Base-by-base conservation (phyloP, 1,139 yeast genomes). In the Diutina ranongensis region DNA sequence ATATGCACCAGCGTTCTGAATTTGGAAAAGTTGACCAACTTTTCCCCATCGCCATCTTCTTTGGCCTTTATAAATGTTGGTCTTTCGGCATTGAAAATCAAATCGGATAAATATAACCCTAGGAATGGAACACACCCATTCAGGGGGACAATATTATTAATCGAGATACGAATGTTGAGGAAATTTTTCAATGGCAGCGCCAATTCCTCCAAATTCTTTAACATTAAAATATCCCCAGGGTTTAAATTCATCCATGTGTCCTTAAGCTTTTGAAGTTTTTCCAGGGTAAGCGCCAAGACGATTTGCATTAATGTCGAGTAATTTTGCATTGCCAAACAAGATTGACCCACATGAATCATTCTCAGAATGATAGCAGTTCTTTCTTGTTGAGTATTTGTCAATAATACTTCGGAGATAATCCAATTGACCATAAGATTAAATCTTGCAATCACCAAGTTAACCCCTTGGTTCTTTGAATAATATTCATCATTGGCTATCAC, bases 351-450 rank as follows among this genome's bases (percentile, higher is more conserved):
- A 55, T 87, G 96, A 48, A 92, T 85, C 55, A 86, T 86, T 53
- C 94, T 68, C 19, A 88, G 79, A 15, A 89, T 75, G 1, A 89
- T 74, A 47, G 76, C 72, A 40, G 78, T 78, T 51, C 92, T 70
- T 54, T 83, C 79, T 12, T 65, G 67, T 35, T 73, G 65, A 38
- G 71, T 67, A 47, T 71, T 71, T 8, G 96, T 86, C 50, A 92
- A 65, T 15, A 87, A 61, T 46, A 92, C 76, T 62, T 92, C 96
- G 1, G 96, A 85, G 40, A 86, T 80, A 45, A 88, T 80, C 98
- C 98, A 92, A 57, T 86, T 86, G 5, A 86, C 87, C 72, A 86
- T 83, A 47, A 92, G 66, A 57, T 89, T 88, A 67, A 89, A 92
- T 52, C 98, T 71, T 0, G 94, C 75, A 46, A 88, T 81, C n/a